Base-by-base conservation (phyloP, 2,329 filamentous ascomycete genomes). In the Sporothrix luriei region DNA sequence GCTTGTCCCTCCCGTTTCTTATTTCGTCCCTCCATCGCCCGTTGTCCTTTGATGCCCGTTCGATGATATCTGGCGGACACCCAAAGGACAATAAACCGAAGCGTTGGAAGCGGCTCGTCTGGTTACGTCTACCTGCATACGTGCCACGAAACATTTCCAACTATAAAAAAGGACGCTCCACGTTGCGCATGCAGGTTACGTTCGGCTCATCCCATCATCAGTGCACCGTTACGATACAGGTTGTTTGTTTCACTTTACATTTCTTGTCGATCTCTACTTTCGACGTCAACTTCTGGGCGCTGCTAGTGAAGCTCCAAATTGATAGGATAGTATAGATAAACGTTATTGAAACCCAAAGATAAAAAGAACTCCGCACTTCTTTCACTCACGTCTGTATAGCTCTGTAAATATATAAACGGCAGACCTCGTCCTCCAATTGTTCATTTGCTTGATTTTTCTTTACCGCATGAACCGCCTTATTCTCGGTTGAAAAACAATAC, bases 81-180 rank as follows among this genome's bases (percentile, higher is more conserved):
- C 33, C 65, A 19, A 33, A 67, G 29, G 29, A 40, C 29, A 48
- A 66, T 16, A 54, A 54, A n/a, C 65, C 65, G 51, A 57, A 21
- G 49, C 21, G 11, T 38, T 33, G n/a, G 51, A 67, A 57, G 21
- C 65, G 65, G 65, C 65, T 55, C 65, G 65, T 33, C 38, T 46
- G 29, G 29, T 29, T 48, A 51, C 51, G 46, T 46, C 38, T 14
- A 2, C 65, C 24, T 67, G 51, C 65, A 67, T 40, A 59, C 26
- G 14, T 9, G 26, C 54, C 26, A 57, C 26, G 55, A 59, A 16
- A 19, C 3, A 11, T n/a, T 21, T 21, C 13, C 10, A 33, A n/a
- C 19, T 1, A 11, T 19, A 3, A 10, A 21, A 11, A 7, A 10
- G 5, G 19, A 21, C 1, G 16, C 3, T 10, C 19, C 6, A 49